A percentile compares a stretch with the other conserved stretches of the same genome.
Conservation (phyloP, 2,329 filamentous ascomycete genomes). For the Apiospora pterosperma region DNA sequence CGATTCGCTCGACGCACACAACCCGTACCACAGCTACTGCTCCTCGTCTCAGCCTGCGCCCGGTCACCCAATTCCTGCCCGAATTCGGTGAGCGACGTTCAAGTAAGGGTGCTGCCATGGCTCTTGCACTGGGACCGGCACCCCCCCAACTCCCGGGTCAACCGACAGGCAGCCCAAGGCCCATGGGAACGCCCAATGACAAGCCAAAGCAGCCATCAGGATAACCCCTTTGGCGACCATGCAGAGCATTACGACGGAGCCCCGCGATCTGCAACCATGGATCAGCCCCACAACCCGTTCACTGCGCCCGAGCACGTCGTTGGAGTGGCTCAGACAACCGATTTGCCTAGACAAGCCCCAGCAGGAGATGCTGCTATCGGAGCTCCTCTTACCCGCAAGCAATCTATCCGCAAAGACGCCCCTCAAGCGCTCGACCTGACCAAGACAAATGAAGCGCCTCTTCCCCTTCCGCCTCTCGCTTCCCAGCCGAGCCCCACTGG, state of each 20-base stretch:
- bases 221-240: conserved; percentile 68
- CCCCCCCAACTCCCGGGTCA: conserved; percentile 19
- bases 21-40: conserved; percentile 52
- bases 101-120: conserved; percentile 45
- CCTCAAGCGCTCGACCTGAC: conserved; percentile 54
- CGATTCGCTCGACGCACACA: conserved; percentile 24
- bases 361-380: conserved; percentile 35
- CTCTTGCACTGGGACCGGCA: conserved; percentile 27
- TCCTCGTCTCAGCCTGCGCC: conserved; percentile 80
- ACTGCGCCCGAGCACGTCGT: conserved; percentile 32
- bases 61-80: conserved; percentile 79
- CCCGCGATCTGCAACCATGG: conserved; percentile 21
- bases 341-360: conserved; percentile 20
- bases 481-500: conserved; percentile 57
- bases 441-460: conserved; percentile 22
- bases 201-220: conserved; percentile 45
- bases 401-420: conserved; percentile 53
- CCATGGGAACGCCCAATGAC: conserved; percentile 47
- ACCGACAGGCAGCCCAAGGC: conserved; percentile 30
- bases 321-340: conserved; percentile 33
- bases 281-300: conserved; percentile 31
- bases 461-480: conserved; percentile 16
- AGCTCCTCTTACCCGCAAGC: conserved; percentile 44
- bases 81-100: conserved; percentile 54
- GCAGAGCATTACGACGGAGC: conserved; percentile 19